Conservation (phyloP, 192 early-diverging fungal species). For the Backusella tuberculispora region DNA sequence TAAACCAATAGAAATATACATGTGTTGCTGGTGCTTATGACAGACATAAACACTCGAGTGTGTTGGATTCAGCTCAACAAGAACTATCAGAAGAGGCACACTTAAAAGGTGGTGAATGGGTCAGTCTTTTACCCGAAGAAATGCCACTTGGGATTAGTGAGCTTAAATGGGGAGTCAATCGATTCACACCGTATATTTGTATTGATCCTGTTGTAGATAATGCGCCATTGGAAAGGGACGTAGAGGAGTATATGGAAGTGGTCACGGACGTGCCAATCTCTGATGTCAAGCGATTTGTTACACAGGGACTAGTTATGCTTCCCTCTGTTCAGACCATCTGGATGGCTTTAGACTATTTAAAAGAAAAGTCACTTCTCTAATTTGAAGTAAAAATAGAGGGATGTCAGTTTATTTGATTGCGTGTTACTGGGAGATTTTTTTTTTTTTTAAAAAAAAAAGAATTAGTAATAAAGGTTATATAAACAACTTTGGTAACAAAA, state of each 20-base stretch:
- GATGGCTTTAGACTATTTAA: conserved; percentile 54
- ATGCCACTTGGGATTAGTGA: conserved; percentile 56
- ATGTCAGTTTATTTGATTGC: neutral
- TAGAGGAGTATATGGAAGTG: conserved; percentile 54
- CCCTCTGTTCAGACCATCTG: conserved; percentile 53
- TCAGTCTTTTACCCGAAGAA: conserved; percentile 46
- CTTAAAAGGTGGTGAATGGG: conserved; percentile 53
- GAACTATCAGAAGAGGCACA: conserved; percentile 65
- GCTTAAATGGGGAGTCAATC: conserved; percentile 63
- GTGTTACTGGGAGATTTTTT: too few species aligned
- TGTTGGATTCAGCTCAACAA: conserved; percentile 51
- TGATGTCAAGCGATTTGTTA: conserved; percentile 41
- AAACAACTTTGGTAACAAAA: too few species aligned
- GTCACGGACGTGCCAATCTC: conserved; percentile 37
- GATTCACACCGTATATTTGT: conserved; percentile 60
- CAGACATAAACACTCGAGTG: conserved; percentile 51
- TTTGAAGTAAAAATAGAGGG: neutral
- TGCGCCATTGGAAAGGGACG: conserved; percentile 49
- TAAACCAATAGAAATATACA: conserved; percentile 50
- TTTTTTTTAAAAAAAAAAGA: too few species aligned
- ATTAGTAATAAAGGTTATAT: too few species aligned
- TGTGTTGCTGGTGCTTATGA: conserved; percentile 62
- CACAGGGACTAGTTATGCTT: conserved; percentile 48
- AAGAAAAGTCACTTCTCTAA: conserved; percentile 33
- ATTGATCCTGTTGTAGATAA: conserved; percentile 50